phyloP scores from a whole-genome alignment of 1,284 basidiomycete species.

The Ustilago trichophora region DNA sequence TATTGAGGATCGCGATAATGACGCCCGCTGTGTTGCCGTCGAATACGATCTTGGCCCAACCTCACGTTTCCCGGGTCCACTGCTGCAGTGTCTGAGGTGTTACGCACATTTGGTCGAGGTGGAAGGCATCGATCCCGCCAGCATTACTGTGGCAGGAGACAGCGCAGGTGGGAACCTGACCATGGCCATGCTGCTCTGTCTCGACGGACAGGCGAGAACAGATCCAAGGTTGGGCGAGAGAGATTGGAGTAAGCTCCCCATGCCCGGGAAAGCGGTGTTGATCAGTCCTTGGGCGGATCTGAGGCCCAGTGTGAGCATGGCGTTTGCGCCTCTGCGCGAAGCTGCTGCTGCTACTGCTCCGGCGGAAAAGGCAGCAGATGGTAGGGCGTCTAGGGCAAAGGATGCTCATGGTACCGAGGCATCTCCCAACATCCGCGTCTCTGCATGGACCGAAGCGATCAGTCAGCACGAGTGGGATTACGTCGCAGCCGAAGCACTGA shows the following conservation, averaged over 20 bases:
- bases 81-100: constrained; percentile 63
- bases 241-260: constrained; percentile 58
- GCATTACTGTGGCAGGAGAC: constrained; percentile 62
- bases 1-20: constrained; percentile 36
- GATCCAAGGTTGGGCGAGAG: constrained; percentile 53
- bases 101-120: constrained; percentile 64
- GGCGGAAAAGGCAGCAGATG: constrained; percentile 14
- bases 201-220: constrained; percentile 50
- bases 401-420: not conserved
- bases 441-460: constrained; percentile 51
- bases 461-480: constrained; percentile 61
- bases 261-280: constrained; percentile 62
- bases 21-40: constrained; percentile 59
- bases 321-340: constrained; percentile 50
- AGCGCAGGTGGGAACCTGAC: constrained; percentile 62
- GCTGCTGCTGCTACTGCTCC: constrained; percentile 18
- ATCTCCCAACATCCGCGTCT: too few species aligned
- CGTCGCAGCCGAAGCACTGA: constrained; percentile 59
- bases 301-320: constrained; percentile 47
- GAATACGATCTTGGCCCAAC: constrained; percentile 62
- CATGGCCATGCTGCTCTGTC: constrained; percentile 59
- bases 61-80: constrained; percentile 56
- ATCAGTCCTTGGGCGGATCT: constrained; percentile 65
- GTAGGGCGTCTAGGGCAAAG: not conserved
- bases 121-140: constrained; percentile 52